Base-by-base conservation (phyloP, 75 land plant species). In the Selaginella moellendorffii region DNA sequence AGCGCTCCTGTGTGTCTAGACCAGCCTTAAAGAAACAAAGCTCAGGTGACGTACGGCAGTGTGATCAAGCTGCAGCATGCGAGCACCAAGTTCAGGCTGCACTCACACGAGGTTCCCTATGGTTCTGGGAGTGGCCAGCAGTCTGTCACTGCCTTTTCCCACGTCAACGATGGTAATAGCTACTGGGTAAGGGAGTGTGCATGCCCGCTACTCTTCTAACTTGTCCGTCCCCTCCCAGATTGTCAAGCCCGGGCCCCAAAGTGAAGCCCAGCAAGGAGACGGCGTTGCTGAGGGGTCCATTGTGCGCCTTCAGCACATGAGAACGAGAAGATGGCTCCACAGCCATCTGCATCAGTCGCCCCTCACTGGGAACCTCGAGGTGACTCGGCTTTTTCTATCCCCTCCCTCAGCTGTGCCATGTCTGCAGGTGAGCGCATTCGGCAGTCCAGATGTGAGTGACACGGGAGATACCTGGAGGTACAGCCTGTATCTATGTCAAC, bases 91-190 rank as follows among this genome's bases (percentile, higher is more conserved):
- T 85, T 71, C 54, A 65, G 97, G 31, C 65, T 91, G 66, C 97
- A 91, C 68, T 91, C 97, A n/a, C 97, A 91, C 61, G 97, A 91
- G 17, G 90, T 91, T 62, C 97, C 97, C 5, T 91, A 91, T 66
- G 97, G 97, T 0, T 85, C 97, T 62, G 97, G 97, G 24, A 91
- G 97, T 53, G 97, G 97, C 28, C 96, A 91, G 64, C 97, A 91
- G 53, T 91, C 97, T 2, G 96, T 91, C 1, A 91, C 97, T 53
- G 84, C 84, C 18, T 91, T 88, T 36, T 81, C 88, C 12, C 71
- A 76, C 61, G 97, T 85, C 20, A 84, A 88, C 66, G 97, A 91
- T 73, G 66, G 86, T 1, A 91, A 91, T 58, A 91, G 97, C 69
- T 88, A 91, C 60, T 91, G 97, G 97, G 97, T 90, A 72, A 63